Base-by-base conservation (phyloP, 495 filamentous ascomycete species). In the Penicillium nucicola region DNA sequence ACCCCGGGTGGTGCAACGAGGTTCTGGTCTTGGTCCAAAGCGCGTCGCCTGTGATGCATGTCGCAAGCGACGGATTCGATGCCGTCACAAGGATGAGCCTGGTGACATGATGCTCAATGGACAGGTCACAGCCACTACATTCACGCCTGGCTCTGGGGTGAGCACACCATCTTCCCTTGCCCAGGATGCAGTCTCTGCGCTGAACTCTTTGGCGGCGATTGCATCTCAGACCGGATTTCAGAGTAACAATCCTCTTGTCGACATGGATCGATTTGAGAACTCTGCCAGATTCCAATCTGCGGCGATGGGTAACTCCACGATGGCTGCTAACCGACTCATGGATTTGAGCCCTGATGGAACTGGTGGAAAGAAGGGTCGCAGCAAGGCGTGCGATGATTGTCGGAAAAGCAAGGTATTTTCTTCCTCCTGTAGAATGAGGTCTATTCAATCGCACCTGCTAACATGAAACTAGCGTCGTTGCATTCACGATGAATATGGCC, bases 321-420 rank as follows among this genome's bases (percentile, higher is more conserved):
- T 51, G 5, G 54, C 55, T 4, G 45, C 56, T 6, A 68, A 64
- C 42, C 51, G 62, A n/a, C 54, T 68, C 0, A 56, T 60, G 31
- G 70, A 74, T 37, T 14, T 57, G n/a, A 73, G 67, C 23, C 71
- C 69, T 13, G 69, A 75, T 34, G 67, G 62, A 31, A 20, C 44
- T 8, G 63, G 57, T 42, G 51, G 66, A 42, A 79, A 83, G 64
- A 78, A 77, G 49, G 75, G 78, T 62, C 79, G 75, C 56, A 82
- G 72, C 52, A 85, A 84, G 58, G 83, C 83, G 10, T 86, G 83
- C 54, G 76, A 80, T 50, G 81, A 85, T 50, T 86, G 83, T 58
- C 79, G 83, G 15, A 85, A 81, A 61, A 84, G 81, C 73, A 86
- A 86, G 78, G 83, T 84, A 53, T 57, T 64, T 58, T 12, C 20